Conservation (phyloP, 352 stramenopile species). For the Globisporangium middletonii region DNA sequence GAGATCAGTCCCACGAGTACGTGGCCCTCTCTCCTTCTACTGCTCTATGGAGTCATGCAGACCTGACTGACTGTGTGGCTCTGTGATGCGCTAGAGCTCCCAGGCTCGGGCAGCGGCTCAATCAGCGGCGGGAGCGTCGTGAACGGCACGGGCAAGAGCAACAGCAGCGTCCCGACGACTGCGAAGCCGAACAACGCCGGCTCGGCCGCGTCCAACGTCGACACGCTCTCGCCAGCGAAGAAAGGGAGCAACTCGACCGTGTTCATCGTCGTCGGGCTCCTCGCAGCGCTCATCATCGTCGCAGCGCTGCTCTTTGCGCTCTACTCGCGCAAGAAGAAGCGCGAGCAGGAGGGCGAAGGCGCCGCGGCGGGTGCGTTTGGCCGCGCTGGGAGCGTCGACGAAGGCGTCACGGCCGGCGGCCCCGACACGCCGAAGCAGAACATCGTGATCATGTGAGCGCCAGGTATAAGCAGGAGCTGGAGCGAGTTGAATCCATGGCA, state of each 20-base stretch:
- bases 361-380: constrained; percentile 40
- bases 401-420: constrained; percentile 18
- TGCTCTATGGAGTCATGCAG: neutral
- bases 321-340: constrained; percentile 66
- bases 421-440: constrained; percentile 64
- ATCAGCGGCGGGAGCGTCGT: neutral
- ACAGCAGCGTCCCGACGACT: neutral
- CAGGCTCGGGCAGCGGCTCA: constrained; percentile 7
- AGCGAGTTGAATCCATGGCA: no score
- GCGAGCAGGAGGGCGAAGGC: constrained; percentile 30
- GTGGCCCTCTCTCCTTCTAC: neutral
- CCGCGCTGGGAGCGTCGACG: constrained; percentile 29
- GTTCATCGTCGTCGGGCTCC: constrained; percentile 61
- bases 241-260: constrained; percentile 39
- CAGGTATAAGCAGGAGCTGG: no score
- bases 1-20: constrained; percentile 31
- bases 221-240: constrained; percentile 17
- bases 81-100: neutral
- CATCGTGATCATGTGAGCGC: constrained; percentile 72
- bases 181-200: constrained; percentile 9
- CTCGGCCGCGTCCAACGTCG: constrained; percentile 11
- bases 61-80: neutral
- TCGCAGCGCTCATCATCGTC: constrained; percentile 58
- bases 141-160: constrained; percentile 2
- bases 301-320: constrained; percentile 66